Conservation (phyloP, 2,329 filamentous ascomycete genomes). For the Fusarium nygamai region DNA sequence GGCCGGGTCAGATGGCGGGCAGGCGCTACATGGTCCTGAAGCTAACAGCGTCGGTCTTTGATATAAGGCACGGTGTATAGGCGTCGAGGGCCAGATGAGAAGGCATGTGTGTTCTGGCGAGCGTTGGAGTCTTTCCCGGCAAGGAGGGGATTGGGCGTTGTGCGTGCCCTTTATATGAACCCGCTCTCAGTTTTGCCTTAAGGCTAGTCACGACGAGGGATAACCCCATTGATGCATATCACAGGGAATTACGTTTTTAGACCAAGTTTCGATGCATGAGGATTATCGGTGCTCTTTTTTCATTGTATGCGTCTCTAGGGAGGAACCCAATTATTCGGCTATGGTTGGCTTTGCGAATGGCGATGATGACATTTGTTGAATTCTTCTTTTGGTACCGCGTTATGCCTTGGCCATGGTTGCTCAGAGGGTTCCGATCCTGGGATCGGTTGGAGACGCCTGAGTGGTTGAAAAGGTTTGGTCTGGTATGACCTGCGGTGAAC, state of each 20-base stretch:
- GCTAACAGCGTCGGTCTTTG: conserved; percentile 42
- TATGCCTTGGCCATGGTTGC: conserved; percentile 39
- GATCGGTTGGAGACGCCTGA: conserved; percentile 35
- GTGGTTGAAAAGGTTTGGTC: conserved; percentile 36
- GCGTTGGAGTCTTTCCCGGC: conserved; percentile 46
- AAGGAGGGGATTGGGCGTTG: conserved; percentile 43
- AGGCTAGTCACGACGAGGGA: conserved; percentile 41
- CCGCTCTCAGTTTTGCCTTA: conserved; percentile 42
- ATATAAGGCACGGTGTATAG: conserved; percentile 36
- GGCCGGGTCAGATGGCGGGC: conserved; percentile 43
- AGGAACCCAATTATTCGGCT: conserved; percentile 39
- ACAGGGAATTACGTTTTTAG: conserved; percentile 55
- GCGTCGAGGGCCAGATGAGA: conserved; percentile 39
- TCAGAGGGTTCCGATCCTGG: conserved; percentile 31
- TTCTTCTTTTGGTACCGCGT: conserved; percentile 38
- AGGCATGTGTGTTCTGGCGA: conserved; percentile 44
- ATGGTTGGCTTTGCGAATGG: conserved; percentile 40
- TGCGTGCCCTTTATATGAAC: conserved; percentile 42
- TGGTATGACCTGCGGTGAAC: conserved; percentile 33
- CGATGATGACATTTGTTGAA: conserved; percentile 36
- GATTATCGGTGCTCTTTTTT: conserved; percentile 53
- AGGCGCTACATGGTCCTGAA: conserved; percentile 45
- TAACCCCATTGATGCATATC: conserved; percentile 50
- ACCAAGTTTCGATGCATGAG: conserved; percentile 62
- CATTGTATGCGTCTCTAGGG: conserved; percentile 51